Conservation (phyloP, 2,329 filamentous ascomycete species). For the Clathrospora elynae region DNA sequence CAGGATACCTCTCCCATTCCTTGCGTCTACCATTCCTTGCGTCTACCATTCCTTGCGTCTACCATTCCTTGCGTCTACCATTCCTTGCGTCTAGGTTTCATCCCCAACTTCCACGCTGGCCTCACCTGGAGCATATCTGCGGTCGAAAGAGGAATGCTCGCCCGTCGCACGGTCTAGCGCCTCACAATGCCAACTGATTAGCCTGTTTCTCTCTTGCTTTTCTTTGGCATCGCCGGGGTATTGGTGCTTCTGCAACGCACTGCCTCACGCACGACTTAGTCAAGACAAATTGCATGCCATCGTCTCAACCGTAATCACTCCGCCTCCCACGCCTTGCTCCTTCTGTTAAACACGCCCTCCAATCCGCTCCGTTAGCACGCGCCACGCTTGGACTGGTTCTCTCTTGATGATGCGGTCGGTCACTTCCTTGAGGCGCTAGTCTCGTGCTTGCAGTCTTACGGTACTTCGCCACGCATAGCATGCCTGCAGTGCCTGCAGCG, state of each 20-base stretch:
- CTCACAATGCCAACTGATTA: no score
- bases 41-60: no score
- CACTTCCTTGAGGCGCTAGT: background rate
- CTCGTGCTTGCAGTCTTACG: background rate
- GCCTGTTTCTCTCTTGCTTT: no score
- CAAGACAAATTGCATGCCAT: background rate
- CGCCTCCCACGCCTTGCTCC: background rate
- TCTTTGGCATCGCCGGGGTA: background rate
- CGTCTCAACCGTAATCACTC: background rate
- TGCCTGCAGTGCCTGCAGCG: background rate
- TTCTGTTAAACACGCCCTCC: background rate
- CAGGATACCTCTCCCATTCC: no score
- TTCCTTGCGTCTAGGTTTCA: no score
- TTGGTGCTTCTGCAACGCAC: background rate
- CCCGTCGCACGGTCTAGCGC: no score
- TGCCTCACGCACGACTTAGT: background rate
- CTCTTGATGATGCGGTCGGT: background rate
- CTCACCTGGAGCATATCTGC: no score
- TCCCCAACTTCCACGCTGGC: no score
- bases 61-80: no score
- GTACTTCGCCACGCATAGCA: conserved; percentile 1
- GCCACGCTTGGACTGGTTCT: background rate
- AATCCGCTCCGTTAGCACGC: background rate
- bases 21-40: no score
- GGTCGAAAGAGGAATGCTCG: no score